Base-by-base conservation (phyloP, 371 early-diverging fungal species). In the Apophysomyces elegans region DNA sequence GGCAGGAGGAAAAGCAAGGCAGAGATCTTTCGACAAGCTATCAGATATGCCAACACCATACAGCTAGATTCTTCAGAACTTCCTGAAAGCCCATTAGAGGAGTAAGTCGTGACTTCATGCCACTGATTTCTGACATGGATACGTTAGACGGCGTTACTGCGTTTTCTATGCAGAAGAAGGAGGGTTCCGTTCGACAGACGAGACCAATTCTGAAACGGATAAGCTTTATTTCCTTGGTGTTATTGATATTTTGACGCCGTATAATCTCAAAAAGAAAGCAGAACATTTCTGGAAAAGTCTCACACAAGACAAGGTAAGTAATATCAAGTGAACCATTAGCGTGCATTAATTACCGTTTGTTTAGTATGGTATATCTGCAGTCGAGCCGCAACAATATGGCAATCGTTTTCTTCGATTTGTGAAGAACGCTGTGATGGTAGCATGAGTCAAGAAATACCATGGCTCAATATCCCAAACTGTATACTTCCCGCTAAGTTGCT, bases 211-310 rank as follows among this genome's bases (percentile, higher is more conserved):
- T 37, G 80, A 86, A 1, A 75, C 86, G 5, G 76, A 88, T 56
- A 84, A 89, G 56, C 79, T 97, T 7, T 97, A 97, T 80, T 97
- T 92, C 71, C 69, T 98, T 41, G 97, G 98, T 5, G 88, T 98
- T 59, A 98, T 99, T 61, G 99, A 99, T 70, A 97, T 98, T 47
- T 82, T 99, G 60, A 99, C 99, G 18, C 91, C 92, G 0, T 99
- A 97, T 77, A 91, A 91, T 69, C 76, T 84, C 47, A 74, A 82
- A 54, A 99, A 99, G 78, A 90, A 89, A 68, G 50, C 90, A 26
- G 99, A 99, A 71, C 92, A 93, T 66, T 77, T 89, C 21, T 92
- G 89, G 83, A 99, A 97, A 78, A 81, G 91, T 14, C 58, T 96
- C 47, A 84, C 84, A 13, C 82, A 91, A 63, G 91, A 95, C 68